Evolutionary conservation across 345 rosid species (phyloP).

Genomic region (Salix caprea): DNA sequence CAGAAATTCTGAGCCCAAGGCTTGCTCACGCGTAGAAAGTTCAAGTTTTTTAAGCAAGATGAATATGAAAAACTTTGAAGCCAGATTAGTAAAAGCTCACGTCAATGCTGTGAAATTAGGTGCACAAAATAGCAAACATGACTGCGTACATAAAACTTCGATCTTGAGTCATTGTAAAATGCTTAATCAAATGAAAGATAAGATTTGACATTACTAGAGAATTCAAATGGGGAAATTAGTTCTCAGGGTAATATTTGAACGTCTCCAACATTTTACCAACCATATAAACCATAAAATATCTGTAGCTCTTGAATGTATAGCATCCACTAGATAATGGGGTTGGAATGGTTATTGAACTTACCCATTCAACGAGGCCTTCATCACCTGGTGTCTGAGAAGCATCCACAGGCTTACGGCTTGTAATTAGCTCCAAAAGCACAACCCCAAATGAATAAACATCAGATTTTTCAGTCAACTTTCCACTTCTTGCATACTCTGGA

Average conservation of each 20-base stretch:
- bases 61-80: background rate
- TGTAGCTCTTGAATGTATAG: background rate
- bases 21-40: background rate
- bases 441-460: constrained; percentile 97
- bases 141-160: background rate
- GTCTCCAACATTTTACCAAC: background rate
- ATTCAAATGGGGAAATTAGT: background rate
- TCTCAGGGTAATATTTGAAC: background rate
- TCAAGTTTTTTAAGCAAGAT: background rate
- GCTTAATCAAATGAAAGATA: background rate
- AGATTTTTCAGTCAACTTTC: constrained; percentile 90
- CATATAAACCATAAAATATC: background rate
- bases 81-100: background rate
- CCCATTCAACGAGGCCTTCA: constrained; percentile 99
- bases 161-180: background rate
- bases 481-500: constrained; percentile 95
- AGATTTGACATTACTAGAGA: background rate
- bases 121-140: background rate
- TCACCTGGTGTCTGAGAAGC: constrained; percentile 88
- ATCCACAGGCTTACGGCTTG: constrained; percentile 96
- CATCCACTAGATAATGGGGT: background rate
- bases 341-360: constrained; percentile 21
- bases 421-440: constrained; percentile 88
- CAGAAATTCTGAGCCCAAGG: background rate
- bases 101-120: background rate